A percentile compares a stretch with the other conserved stretches of the same genome.
Evolutionary conservation across 495 filamentous ascomycete genomes (phyloP).

Genomic region (Xylaria intraflava): DNA sequence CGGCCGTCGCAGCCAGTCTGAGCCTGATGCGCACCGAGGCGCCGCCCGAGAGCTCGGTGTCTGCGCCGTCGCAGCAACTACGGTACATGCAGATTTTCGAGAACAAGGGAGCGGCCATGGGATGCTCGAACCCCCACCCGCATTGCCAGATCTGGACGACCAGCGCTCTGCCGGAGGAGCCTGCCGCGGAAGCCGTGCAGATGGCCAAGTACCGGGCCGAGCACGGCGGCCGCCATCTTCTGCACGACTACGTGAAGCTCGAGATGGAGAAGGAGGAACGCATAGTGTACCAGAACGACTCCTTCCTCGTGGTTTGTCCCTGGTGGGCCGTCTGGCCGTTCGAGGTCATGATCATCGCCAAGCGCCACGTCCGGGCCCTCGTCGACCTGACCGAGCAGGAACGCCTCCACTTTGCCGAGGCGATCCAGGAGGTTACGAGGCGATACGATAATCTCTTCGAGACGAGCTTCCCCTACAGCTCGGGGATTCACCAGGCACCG

Average conservation of each 20-base stretch:
- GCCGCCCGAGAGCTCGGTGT: slow-evolving; percentile 33
- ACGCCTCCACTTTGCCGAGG: slow-evolving; percentile 65
- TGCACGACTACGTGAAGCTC: slow-evolving; percentile 79
- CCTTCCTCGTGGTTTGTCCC: slow-evolving; percentile 79
- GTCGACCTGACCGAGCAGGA: slow-evolving; percentile 71
- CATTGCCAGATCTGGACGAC: slow-evolving; percentile 97
- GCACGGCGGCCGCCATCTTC: slow-evolving; percentile 63
- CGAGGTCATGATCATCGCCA: slow-evolving; percentile 85
- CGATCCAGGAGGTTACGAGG: slow-evolving; percentile 76
- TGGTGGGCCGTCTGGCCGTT: slow-evolving; percentile 99
- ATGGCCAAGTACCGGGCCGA: slow-evolving; percentile 67
- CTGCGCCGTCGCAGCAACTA: slow-evolving; percentile 66
- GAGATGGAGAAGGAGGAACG: slow-evolving; percentile 78
- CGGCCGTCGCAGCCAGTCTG: slow-evolving; percentile 27
- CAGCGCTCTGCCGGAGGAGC: slow-evolving; percentile 82
- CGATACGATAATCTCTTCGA: slow-evolving; percentile 97
- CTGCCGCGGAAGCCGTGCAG: slow-evolving; percentile 66
- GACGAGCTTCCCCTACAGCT: slow-evolving; percentile 89
- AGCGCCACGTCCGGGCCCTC: slow-evolving; percentile 69
- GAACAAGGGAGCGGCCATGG: slow-evolving; percentile 97
- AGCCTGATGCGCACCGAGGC: slow-evolving; percentile 32
- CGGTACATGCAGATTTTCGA: slow-evolving; percentile 99
- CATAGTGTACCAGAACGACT: slow-evolving; percentile 76
- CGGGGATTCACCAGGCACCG: slow-evolving; percentile 91
- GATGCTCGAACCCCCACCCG: slow-evolving; percentile 96